phyloP scores from a whole-genome alignment of 116 monocot genomes.

The Posidonia oceanica region DNA sequence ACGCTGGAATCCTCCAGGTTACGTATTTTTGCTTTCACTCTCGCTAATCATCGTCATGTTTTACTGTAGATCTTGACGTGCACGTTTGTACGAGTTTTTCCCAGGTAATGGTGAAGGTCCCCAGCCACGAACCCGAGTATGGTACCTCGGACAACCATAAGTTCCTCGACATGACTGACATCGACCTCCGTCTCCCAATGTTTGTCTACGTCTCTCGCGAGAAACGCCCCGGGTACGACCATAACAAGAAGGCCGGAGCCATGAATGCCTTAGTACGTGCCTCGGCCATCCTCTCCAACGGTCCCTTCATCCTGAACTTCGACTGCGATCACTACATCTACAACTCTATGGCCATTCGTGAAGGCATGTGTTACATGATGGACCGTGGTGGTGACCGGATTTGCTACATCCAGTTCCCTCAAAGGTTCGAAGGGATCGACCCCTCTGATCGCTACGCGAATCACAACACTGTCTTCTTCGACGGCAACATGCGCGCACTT shows the following conservation, averaged over 20 bases:
- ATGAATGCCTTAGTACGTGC: constrained; percentile 89
- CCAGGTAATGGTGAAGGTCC: constrained; percentile 61
- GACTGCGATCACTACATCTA: constrained; percentile 96
- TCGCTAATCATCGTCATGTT: neutral
- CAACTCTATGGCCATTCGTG: constrained; percentile 65
- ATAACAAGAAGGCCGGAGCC: constrained; percentile 95
- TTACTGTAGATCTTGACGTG: neutral
- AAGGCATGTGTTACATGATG: constrained; percentile 98
- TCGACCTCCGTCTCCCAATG: constrained; percentile 73
- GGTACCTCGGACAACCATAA: constrained; percentile 46
- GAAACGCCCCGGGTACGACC: constrained; percentile 75
- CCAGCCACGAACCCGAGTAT: constrained; percentile 29
- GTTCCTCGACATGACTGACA: constrained; percentile 58
- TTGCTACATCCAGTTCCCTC: constrained; percentile 91
- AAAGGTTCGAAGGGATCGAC: constrained; percentile 92
- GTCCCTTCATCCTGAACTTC: constrained; percentile 92
- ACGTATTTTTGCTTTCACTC: neutral
- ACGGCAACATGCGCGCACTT: constrained; percentile 91
- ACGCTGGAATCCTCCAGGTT: constrained; percentile 66
- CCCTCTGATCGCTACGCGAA: constrained; percentile 96
- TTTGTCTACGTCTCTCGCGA: constrained; percentile 82
- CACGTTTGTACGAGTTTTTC: neutral
- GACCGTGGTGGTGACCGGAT: constrained; percentile 93
- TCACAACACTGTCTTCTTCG: constrained; percentile 98
- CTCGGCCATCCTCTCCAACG: constrained; percentile 85